phyloP scores from a whole-genome alignment of 345 rosid species.

The Gossypium raimondii region DNA sequence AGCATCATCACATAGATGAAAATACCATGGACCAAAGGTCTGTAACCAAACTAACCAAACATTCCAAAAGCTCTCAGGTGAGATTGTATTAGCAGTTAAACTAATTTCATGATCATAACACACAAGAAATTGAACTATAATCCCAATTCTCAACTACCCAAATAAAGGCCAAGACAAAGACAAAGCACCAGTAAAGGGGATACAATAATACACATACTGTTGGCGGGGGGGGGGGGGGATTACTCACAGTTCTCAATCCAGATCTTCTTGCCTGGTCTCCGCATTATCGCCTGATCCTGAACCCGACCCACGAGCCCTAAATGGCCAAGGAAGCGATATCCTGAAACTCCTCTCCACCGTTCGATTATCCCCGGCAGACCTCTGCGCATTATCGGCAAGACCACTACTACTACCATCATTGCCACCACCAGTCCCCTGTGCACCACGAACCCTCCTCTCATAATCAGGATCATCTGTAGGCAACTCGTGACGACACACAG shows the following conservation, averaged over 20 bases:
- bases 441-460: slow-evolving; percentile 36
- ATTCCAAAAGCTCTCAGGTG: not conserved
- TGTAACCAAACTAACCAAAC: slow-evolving; percentile 9
- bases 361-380: slow-evolving; percentile 24
- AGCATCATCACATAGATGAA: not conserved
- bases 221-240: not conserved
- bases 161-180: not conserved
- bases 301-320: slow-evolving; percentile 32
- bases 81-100: not conserved
- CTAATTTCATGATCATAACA: not conserved
- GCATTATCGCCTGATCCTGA: slow-evolving; percentile 30
- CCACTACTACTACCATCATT: slow-evolving; percentile 14
- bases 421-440: not conserved
- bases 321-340: slow-evolving; percentile 56
- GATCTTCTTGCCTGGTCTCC: slow-evolving; percentile 52
- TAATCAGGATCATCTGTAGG: slow-evolving; percentile 67
- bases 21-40: not conserved
- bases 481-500: slow-evolving; percentile 61
- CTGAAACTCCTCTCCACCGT: slow-evolving; percentile 49
- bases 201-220: not conserved
- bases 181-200: not conserved
- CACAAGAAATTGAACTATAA: not conserved
- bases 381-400: slow-evolving; percentile 23
- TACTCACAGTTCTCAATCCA: slow-evolving; percentile 46
- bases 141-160: not conserved